Percentiles rank a stretch among this genome's conserved stretches.
Evolutionary conservation across 208 protist species (phyloP).

Genomic region (Trypanosoma boissoni): DNA sequence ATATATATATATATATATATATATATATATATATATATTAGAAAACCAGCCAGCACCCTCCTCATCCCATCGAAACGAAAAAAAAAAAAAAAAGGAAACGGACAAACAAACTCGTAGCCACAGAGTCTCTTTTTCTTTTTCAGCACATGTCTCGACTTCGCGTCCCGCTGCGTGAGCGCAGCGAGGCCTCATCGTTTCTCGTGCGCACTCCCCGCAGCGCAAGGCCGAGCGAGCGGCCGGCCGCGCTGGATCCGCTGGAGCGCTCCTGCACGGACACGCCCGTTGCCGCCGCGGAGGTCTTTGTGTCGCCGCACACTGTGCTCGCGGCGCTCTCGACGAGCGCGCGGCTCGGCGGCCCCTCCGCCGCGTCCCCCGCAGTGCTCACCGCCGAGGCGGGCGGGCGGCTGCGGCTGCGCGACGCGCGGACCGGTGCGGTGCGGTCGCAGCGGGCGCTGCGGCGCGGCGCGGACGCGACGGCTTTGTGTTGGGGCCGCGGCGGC

Average conservation of each 20-base stretch:
- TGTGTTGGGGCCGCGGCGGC: slow-evolving; percentile 17
- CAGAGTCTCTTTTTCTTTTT: neutral
- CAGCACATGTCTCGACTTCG: neutral
- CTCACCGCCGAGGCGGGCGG: slow-evolving; percentile 44
- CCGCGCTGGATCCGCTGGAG: neutral
- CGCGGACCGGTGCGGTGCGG: slow-evolving; percentile 31
- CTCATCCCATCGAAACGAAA: neutral
- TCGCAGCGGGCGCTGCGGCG: slow-evolving; percentile 40
- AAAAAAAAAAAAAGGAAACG: neutral
- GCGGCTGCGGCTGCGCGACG: slow-evolving; percentile 48
- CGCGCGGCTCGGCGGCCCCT: slow-evolving; percentile 27
- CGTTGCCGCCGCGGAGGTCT: slow-evolving; percentile 24
- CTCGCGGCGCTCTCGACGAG: slow-evolving; percentile 23
- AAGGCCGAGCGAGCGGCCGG: too few species aligned
- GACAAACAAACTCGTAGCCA: neutral
- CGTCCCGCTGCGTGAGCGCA: neutral
- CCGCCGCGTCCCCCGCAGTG: slow-evolving; percentile 33
- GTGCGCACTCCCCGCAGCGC: too few species aligned
- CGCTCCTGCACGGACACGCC: neutral
- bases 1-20: slow-evolving; percentile 12
- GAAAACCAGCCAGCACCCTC: neutral
- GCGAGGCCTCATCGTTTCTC: slow-evolving; percentile 10
- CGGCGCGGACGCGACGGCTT: slow-evolving; percentile 29
- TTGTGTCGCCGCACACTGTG: slow-evolving; percentile 43
- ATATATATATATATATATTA: slow-evolving; percentile 1